Conservation (phyloP, 164 flowering plant genomes). For the Saururus chinensis region DNA sequence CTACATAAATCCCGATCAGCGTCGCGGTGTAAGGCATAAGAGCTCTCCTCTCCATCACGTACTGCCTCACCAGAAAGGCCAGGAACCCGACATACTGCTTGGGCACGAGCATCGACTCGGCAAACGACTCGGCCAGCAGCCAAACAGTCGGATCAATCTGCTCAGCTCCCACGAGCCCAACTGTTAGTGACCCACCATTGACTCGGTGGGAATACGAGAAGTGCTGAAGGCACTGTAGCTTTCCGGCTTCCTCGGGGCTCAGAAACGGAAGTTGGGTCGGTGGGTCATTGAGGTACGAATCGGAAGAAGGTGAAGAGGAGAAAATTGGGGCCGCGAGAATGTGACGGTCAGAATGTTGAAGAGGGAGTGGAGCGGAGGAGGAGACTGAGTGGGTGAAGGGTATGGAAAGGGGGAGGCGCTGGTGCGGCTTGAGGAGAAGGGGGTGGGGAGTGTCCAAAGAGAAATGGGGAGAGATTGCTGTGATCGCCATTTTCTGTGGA, state of each 20-base stretch:
- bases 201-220: slow-evolving; percentile 35
- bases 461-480: background rate
- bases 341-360: no score
- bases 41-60: slow-evolving; percentile 62
- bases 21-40: slow-evolving; percentile 65
- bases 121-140: slow-evolving; percentile 72
- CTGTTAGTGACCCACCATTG: slow-evolving; percentile 41
- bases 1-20: slow-evolving; percentile 59
- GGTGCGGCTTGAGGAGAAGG: background rate
- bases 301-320: slow-evolving; percentile 1
- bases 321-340: background rate
- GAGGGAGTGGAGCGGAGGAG: background rate
- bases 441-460: background rate
- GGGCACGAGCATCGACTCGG: slow-evolving; percentile 65
- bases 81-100: slow-evolving; percentile 33
- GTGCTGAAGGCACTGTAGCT: slow-evolving; percentile 36
- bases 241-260: slow-evolving; percentile 35
- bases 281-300: no score
- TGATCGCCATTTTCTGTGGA: background rate
- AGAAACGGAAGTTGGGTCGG: slow-evolving; percentile 24
- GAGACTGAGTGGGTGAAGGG: background rate
- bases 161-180: slow-evolving; percentile 49
- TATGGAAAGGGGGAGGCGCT: background rate
- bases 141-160: slow-evolving; percentile 51
- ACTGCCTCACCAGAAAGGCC: slow-evolving; percentile 65